phyloP scores from a whole-genome alignment of 495 filamentous ascomycete genomes.

The Pseudomonodictys pantanalensis region DNA sequence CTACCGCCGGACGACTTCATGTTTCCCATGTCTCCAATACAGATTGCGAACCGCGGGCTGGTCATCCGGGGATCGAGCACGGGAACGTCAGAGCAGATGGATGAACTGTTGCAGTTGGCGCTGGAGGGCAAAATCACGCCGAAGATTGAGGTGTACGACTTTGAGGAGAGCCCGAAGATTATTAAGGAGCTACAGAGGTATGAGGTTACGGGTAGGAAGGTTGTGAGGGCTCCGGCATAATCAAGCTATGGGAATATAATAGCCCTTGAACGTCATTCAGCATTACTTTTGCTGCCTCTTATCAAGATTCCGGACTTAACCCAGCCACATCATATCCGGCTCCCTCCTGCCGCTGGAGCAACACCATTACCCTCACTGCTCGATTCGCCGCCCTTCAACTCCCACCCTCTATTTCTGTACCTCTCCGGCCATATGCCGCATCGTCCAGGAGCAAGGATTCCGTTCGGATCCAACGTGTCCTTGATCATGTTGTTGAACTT shows the following conservation, averaged over 20 bases:
- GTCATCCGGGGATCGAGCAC: slow-evolving; percentile 28
- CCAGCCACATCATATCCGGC: background rate
- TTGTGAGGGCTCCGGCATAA: slow-evolving; percentile 22
- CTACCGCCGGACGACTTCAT: slow-evolving; percentile 25
- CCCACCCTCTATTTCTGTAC: slow-evolving; percentile 7
- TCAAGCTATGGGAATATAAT: background rate
- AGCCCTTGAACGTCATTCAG: background rate
- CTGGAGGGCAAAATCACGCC: slow-evolving; percentile 26
- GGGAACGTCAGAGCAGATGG: slow-evolving; percentile 26
- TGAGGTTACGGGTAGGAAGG: slow-evolving; percentile 28
- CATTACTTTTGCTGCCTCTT: background rate
- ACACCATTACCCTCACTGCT: slow-evolving; percentile 9
- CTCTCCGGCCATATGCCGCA: slow-evolving; percentile 21
- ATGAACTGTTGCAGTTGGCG: slow-evolving; percentile 25
- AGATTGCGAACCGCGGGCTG: slow-evolving; percentile 27
- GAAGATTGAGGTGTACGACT: slow-evolving; percentile 31
- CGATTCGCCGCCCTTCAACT: slow-evolving; percentile 14
- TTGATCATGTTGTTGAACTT: slow-evolving; percentile 24
- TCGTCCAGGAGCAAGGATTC: slow-evolving; percentile 17
- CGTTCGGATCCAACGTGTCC: slow-evolving; percentile 24
- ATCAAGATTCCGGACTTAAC: background rate
- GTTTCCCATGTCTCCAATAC: slow-evolving; percentile 30
- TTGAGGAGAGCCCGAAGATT: slow-evolving; percentile 21
- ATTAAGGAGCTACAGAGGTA: slow-evolving; percentile 27
- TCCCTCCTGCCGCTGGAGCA: background rate